Evolutionary conservation across 2,329 filamentous ascomycete species (phyloP).

Genomic region (Rachicladosporium sp.): DNA sequence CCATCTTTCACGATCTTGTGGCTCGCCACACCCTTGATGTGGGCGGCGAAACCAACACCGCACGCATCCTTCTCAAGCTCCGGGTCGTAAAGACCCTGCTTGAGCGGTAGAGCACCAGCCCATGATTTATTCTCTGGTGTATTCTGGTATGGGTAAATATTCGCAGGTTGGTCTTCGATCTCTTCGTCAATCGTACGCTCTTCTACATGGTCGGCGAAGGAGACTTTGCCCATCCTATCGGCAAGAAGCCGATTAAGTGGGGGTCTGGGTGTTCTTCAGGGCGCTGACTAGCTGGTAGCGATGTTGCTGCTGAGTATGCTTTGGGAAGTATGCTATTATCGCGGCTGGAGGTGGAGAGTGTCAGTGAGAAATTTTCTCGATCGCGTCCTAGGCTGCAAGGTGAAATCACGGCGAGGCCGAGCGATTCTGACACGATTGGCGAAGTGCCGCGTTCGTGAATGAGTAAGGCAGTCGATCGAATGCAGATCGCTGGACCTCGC

Average conservation of each 20-base stretch:
- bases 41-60: constrained; percentile 96
- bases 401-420: too few relatives aligned
- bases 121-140: constrained; percentile 72
- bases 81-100: constrained; percentile 97
- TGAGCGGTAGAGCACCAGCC: constrained; percentile 90
- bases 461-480: too few relatives aligned
- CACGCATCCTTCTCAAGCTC: constrained; percentile 97
- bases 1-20: constrained; percentile 99
- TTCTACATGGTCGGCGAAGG: constrained; percentile 40
- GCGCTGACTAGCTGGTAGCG: too few relatives aligned
- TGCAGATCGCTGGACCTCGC: too few relatives aligned
- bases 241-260: constrained; percentile 32
- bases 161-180: constrained; percentile 43
- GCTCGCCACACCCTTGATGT: constrained; percentile 93
- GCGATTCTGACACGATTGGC: too few relatives aligned
- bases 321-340: too few relatives aligned
- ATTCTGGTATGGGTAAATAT: constrained; percentile 73
- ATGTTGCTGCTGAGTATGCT: too few relatives aligned
- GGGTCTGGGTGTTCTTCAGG: too few relatives aligned
- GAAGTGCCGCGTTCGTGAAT: too few relatives aligned
- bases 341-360: too few relatives aligned
- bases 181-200: constrained; percentile 27
- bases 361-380: too few relatives aligned
- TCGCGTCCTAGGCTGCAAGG: too few relatives aligned
- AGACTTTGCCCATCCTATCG: constrained; percentile 44